Percentiles rank a stretch among this genome's conserved stretches.
phyloP scores from a whole-genome alignment of 2,329 filamentous ascomycete species.

The Fusarium concolor region DNA sequence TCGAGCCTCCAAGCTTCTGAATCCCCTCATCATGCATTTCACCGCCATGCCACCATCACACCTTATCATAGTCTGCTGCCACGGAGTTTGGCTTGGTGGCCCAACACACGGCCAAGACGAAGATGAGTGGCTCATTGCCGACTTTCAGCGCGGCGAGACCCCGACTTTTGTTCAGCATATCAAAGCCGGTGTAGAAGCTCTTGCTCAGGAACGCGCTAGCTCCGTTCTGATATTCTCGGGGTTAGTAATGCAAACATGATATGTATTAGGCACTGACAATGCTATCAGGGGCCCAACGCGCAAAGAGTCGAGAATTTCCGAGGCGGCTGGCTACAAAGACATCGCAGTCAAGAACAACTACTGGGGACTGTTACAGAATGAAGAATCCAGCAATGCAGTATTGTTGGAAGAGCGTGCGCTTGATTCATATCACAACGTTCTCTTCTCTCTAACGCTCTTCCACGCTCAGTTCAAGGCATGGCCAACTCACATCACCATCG shows the following conservation, averaged over 20 bases:
- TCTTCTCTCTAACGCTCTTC: slow-evolving; percentile 75
- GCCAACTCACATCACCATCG: slow-evolving; percentile 69
- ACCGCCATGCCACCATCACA: slow-evolving; percentile 55
- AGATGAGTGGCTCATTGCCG: slow-evolving; percentile 77
- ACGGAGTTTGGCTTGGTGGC: slow-evolving; percentile 79
- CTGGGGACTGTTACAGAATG: slow-evolving; percentile 54
- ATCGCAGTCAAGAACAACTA: slow-evolving; percentile 61
- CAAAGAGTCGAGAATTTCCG: slow-evolving; percentile 64
- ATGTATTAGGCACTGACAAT: not conserved
- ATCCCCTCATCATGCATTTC: slow-evolving; percentile 30
- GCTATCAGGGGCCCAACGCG: slow-evolving; percentile 70
- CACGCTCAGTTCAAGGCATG: slow-evolving; percentile 58
- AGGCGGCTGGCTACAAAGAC: slow-evolving; percentile 72
- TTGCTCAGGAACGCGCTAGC: slow-evolving; percentile 57
- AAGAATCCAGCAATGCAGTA: slow-evolving; percentile 50
- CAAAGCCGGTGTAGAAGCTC: slow-evolving; percentile 67
- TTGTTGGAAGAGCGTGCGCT: slow-evolving; percentile 77
- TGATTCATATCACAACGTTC: slow-evolving; percentile 86
- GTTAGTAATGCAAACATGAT: slow-evolving; percentile 52
- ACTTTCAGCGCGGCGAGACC: slow-evolving; percentile 82
- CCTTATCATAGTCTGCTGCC: slow-evolving; percentile 85
- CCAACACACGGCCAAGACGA: slow-evolving; percentile 64
- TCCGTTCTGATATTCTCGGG: slow-evolving; percentile 78
- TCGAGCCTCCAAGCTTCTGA: slow-evolving; percentile 4
- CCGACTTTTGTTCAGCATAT: slow-evolving; percentile 84